Conservation (phyloP, 768 basidiomycete species). For the Nidularia pulvinata region DNA sequence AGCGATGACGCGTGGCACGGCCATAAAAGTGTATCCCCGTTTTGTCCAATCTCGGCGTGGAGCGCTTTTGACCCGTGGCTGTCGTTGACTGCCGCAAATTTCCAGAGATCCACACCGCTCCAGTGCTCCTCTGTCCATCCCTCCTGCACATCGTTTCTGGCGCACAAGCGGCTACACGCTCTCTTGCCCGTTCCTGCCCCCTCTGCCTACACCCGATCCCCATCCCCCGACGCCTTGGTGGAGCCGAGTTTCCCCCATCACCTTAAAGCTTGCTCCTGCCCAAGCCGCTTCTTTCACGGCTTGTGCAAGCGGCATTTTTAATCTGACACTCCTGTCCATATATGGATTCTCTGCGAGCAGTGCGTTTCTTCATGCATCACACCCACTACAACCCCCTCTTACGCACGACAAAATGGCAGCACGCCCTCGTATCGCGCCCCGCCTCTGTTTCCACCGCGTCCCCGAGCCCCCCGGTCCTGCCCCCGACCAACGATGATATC, state of each 20-base stretch:
- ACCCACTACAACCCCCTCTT: conserved; percentile 3
- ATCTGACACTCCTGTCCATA: conserved; percentile 8
- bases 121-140: not conserved
- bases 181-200: not conserved
- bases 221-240: not conserved
- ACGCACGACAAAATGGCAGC: not conserved
- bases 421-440: not conserved
- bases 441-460: conserved; percentile 2
- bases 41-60: not conserved
- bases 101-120: not conserved
- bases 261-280: not conserved
- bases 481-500: conserved; percentile 76
- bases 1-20: not conserved
- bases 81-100: not conserved
- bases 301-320: conserved; percentile 8
- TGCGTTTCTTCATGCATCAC: conserved; percentile 8
- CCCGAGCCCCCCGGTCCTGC: conserved; percentile 19
- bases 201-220: not conserved
- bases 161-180: not conserved
- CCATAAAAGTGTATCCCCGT: not conserved
- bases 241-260: not conserved
- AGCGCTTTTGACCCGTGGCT: not conserved
- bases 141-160: not conserved
- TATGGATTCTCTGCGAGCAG: conserved; percentile 10
- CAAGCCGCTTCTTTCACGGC: conserved; percentile 1